Conservation (phyloP, 2,329 filamentous ascomycete genomes). For the Hypoxylon sp. region DNA sequence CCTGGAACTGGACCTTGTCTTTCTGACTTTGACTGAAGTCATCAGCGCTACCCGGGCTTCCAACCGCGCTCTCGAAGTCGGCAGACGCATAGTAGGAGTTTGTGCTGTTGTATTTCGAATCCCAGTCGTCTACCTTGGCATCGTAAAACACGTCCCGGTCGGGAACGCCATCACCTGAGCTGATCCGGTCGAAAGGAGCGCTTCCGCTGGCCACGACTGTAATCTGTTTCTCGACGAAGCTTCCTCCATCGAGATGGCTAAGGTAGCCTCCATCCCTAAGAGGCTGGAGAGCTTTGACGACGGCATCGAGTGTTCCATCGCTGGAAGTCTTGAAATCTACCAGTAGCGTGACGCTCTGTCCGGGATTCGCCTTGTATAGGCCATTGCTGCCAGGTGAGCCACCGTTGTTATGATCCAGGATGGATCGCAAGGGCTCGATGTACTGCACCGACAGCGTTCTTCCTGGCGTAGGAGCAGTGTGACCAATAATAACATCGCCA, state of each 20-base stretch:
- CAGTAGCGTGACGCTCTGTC: constrained; percentile 39
- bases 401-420: constrained; percentile 43
- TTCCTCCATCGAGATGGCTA: constrained; percentile 35
- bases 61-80: constrained; percentile 39
- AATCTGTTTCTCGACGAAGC: constrained; percentile 39
- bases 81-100: constrained; percentile 45
- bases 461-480: constrained; percentile 36
- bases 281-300: constrained; percentile 41
- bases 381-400: constrained; percentile 30
- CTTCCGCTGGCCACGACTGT: constrained; percentile 44
- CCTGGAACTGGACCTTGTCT: constrained; percentile 35
- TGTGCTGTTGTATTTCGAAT: constrained; percentile 29
- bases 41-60: constrained; percentile 30
- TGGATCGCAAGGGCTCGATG: constrained; percentile 39
- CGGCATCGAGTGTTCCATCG: constrained; percentile 39
- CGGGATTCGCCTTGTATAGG: constrained; percentile 36
- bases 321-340: constrained; percentile 45
- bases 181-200: constrained; percentile 42
- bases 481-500: constrained; percentile 42
- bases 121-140: constrained; percentile 38
- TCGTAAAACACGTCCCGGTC: constrained; percentile 43
- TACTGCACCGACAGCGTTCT: constrained; percentile 42
- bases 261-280: constrained; percentile 45
- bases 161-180: constrained; percentile 39
- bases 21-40: constrained; percentile 29